phyloP scores from a whole-genome alignment of 345 rosid species.

The Clarkia xantiana region DNA sequence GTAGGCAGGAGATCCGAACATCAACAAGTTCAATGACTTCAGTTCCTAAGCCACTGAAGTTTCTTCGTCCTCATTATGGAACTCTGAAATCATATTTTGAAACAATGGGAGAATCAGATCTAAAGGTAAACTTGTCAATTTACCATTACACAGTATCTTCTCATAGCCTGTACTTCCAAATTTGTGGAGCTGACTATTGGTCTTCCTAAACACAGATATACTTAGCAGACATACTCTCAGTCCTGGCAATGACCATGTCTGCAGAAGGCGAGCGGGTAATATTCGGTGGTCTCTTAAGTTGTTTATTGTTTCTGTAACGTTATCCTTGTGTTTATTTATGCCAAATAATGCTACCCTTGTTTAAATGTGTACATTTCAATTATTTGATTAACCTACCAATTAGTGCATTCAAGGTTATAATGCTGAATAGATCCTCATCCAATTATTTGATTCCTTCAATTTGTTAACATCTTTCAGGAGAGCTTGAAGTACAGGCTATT shows the following conservation, averaged over 20 bases:
- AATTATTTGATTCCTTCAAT: neutral
- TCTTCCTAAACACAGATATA: slow-evolving; percentile 43
- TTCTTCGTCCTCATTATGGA: slow-evolving; percentile 95
- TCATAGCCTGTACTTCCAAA: neutral
- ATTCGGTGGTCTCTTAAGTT: neutral
- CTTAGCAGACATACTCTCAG: slow-evolving; percentile 82
- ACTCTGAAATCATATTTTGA: slow-evolving; percentile 55
- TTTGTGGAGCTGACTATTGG: neutral
- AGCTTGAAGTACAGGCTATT: slow-evolving; percentile 72
- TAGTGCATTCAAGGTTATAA: neutral
- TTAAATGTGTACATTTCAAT: neutral
- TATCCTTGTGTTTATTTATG: neutral
- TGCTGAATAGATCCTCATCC: too few relatives aligned
- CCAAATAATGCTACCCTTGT: neutral
- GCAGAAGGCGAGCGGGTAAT: slow-evolving; percentile 93
- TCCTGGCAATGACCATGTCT: slow-evolving; percentile 90
- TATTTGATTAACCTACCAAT: too few relatives aligned
- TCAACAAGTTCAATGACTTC: slow-evolving; percentile 98
- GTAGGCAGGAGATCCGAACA: slow-evolving; percentile 81
- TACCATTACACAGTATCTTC: neutral
- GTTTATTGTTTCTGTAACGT: too few relatives aligned
- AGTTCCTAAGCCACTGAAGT: slow-evolving; percentile 92
- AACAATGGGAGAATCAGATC: slow-evolving; percentile 50
- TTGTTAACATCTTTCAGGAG: slow-evolving; percentile 36
- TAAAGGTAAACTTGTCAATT: slow-evolving; percentile 42